Base-by-base conservation (phyloP, 495 filamentous ascomycete species). In the Daldinia vernicosa region DNA sequence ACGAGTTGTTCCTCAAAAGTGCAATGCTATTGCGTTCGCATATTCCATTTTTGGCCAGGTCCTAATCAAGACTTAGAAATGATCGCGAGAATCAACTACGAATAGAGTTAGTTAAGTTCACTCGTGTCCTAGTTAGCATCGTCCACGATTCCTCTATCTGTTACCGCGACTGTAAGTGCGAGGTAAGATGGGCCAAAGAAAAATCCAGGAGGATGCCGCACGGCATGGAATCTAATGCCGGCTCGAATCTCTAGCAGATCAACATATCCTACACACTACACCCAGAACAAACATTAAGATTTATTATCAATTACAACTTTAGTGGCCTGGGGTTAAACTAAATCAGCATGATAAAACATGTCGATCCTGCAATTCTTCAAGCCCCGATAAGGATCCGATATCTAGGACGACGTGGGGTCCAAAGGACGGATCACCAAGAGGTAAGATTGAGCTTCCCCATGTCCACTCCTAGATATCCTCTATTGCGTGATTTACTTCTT, bases 121-220 rank as follows among this genome's bases (percentile, higher is more conserved):
- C n/a, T n/a, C n/a, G n/a, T n/a, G n/a, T n/a, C n/a, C n/a, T 32
- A 32, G 30, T 32, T 32, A 32, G 30, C 8, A 33, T 33, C 32
- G 7, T 33, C 32, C 11, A 2, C 32, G 1, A 12, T n/a, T 28
- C 12, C 50, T 27, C 26, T 37, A 19, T 24, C 15, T 17, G 43
- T 17, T 56, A 15, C 58, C 28, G 22, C 14, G 27, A 15, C 19
- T 24, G 24, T 17, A 14, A n/a, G 9, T 7, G 7, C 22, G 24
- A n/a, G 40, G 59, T 63, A 40, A 63, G 66, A 63, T 43, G 26
- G 24, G 53, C 58, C 58, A 63, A 43, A 43, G 8, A 39, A 24
- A 11, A 47, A 47, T 22, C n/a, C 9, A 22, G 19, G 12, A 47
- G 52, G 28, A 17, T 43, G 7, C 37, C 51, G 39, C 35, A 45